Conservation (phyloP, 306 rosid genomes). For the Abrus pulchellus region DNA sequence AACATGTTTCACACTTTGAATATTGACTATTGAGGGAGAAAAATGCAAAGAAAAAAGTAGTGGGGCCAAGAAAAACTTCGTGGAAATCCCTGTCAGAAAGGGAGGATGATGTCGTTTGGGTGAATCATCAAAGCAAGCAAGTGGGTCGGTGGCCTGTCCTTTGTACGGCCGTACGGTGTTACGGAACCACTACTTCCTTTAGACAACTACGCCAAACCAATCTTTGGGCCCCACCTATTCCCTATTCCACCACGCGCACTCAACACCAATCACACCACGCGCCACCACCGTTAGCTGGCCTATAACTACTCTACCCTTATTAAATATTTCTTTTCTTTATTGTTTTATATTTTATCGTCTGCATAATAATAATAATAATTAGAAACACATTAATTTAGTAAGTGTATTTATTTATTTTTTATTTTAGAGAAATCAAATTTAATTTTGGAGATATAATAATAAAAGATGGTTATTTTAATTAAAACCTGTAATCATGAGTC, state of each 20-base stretch:
- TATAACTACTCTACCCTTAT: background rate
- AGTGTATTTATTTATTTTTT: too few relatives aligned
- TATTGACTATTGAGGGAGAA: background rate
- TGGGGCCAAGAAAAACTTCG: conserved; percentile 8
- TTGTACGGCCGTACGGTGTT: conserved; percentile 56
- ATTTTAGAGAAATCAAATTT: too few relatives aligned
- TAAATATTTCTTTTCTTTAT: background rate
- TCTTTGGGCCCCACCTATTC: background rate
- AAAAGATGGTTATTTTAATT: too few relatives aligned
- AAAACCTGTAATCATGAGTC: too few relatives aligned
- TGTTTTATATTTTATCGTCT: background rate
- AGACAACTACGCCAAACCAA: conserved; percentile 39
- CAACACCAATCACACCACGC: background rate
- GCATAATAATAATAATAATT: background rate
- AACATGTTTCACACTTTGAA: too few relatives aligned
- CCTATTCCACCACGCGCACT: background rate
- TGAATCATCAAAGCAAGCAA: conserved; percentile 48
- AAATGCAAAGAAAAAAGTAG: background rate
- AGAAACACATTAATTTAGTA: too few relatives aligned
- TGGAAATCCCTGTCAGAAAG: conserved; percentile 55
- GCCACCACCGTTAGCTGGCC: background rate
- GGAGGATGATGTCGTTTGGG: conserved; percentile 23
- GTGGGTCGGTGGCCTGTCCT: conserved; percentile 58
- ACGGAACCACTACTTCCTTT: conserved; percentile 27
- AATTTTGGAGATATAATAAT: too few relatives aligned